Percentiles rank a stretch among this genome's conserved stretches.
Conservation (phyloP, 1,284 basidiomycete genomes). For the Cystobasidium slooffiae region DNA sequence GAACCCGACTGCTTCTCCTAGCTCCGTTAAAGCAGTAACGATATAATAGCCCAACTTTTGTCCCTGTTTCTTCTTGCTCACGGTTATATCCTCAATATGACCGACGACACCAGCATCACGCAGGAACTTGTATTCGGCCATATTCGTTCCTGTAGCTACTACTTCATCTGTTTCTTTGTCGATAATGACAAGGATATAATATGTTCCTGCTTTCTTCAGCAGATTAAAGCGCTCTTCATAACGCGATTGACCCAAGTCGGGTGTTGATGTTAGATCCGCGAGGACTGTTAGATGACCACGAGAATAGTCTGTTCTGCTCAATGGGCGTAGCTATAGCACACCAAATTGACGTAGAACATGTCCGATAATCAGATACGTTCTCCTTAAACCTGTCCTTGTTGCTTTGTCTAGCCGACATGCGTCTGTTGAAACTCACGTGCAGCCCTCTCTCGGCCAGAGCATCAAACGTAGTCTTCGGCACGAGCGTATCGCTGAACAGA, state of each 20-base stretch:
- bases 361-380: not conserved
- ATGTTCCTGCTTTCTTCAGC: conserved; percentile 63
- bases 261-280: conserved; percentile 74
- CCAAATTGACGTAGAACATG: not conserved
- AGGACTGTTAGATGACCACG: conserved; percentile 85
- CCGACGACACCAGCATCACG: conserved; percentile 78
- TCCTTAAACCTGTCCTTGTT: not conserved
- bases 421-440: conserved; percentile 23
- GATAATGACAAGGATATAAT: conserved; percentile 84
- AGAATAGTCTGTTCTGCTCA: conserved; percentile 80
- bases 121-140: conserved; percentile 92
- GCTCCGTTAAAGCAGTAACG: conserved; percentile 78
- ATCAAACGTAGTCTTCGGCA: conserved; percentile 19
- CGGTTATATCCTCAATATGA: conserved; percentile 97
- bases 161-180: conserved; percentile 74
- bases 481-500: conserved; percentile 34
- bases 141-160: conserved; percentile 80
- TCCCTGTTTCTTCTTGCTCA: conserved; percentile 83
- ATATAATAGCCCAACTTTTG: conserved; percentile 85
- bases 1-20: conserved; percentile 75
- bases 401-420: not conserved
- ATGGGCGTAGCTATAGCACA: conserved; percentile 74
- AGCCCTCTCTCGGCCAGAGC: conserved; percentile 18
- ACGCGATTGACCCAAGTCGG: conserved; percentile 73
- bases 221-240: conserved; percentile 72